phyloP scores from a whole-genome alignment of 2,329 filamentous ascomycete species.

The Diplodia intermedia region DNA sequence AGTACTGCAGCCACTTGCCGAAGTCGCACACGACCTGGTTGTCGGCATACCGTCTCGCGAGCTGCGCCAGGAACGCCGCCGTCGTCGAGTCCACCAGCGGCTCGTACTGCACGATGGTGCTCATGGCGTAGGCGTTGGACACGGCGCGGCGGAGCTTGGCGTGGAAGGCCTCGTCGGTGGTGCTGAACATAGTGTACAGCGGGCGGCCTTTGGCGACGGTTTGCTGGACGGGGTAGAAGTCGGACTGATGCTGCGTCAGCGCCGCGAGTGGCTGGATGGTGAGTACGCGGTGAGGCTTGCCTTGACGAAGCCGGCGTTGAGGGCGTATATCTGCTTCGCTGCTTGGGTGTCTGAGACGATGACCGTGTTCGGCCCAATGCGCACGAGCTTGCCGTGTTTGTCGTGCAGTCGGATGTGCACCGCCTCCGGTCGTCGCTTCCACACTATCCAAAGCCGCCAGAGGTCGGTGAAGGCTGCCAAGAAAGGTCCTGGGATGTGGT shows the following conservation, averaged over 20 bases:
- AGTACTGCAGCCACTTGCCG: conserved; percentile 51
- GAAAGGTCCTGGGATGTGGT: conserved; percentile 64
- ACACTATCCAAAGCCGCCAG: conserved; percentile 69
- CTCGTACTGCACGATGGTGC: conserved; percentile 39
- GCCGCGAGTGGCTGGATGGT: no score
- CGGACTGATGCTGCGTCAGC: not conserved
- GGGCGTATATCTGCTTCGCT: conserved; percentile 66
- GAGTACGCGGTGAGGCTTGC: not conserved
- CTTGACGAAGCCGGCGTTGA: conserved; percentile 40
- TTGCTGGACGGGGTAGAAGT: conserved; percentile 23
- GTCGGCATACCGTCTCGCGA: conserved; percentile 33
- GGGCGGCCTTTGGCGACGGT: conserved; percentile 4
- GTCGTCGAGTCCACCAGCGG: conserved; percentile 41
- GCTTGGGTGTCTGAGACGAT: conserved; percentile 64
- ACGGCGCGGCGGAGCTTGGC: conserved; percentile 24
- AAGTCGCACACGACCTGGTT: conserved; percentile 39
- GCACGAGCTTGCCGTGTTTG: conserved; percentile 74
- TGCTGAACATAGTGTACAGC: conserved; percentile 11
- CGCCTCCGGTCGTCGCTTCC: conserved; percentile 62
- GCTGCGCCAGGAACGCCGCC: conserved; percentile 38
- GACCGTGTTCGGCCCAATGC: conserved; percentile 84
- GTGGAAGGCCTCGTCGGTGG: conserved; percentile 37
- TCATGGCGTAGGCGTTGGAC: conserved; percentile 36
- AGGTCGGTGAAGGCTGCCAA: conserved; percentile 71
- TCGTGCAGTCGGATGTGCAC: conserved; percentile 70